Base-by-base conservation (phyloP, 495 filamentous ascomycete species). In the Penicillium turbatum region DNA sequence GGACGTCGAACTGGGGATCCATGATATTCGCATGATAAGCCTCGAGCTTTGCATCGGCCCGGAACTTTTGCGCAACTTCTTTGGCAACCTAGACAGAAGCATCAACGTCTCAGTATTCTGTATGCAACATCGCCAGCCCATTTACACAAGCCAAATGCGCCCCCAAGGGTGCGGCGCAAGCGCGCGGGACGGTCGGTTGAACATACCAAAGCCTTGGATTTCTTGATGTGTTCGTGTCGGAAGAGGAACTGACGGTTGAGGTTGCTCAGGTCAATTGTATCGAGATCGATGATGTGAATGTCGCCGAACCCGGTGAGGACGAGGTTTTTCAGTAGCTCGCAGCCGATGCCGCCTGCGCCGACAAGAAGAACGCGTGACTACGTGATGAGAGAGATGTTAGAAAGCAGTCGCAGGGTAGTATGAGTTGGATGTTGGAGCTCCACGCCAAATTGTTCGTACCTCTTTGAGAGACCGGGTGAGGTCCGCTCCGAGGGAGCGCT, bases 171-270 rank as follows among this genome's bases (percentile, higher is more conserved):
- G 50, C 42, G 53, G 54, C 48, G 47, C 42, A 54, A 36, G 32
- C 40, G 35, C 48, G 26, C 31, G 6, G 36, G 48, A 31, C 43
- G 31, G 47, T n/a, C n/a, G 51, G 30, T 30, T 27, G 10, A 29
- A 72, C 86, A 59, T 77, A 95, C 93, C 72, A 96, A 73, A 54
- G 93, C 92, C 66, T 99, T 99, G 6, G 93, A 82, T 65, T 96
- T 96, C 67, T 96, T 96, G 71, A 99, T 97, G 63, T 99, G 93
- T 63, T 97, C 91, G 61, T 92, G 87, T 39, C 92, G 82, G 72
- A 99, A 99, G 43, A 99, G 85, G 61, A 99, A 99, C 66, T 99
- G 93, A 15, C 93, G 89, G 63, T 99, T 99, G 42, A 99, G 79
- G 62, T 99, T 99, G 74, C 89, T 95, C 5, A 99, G 76, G 61